These are phyloP conservation scores for Penicillium subrubescens DNA, from an alignment of 495 filamentous ascomycete genomes.

Conservation along the genomic window DNA sequence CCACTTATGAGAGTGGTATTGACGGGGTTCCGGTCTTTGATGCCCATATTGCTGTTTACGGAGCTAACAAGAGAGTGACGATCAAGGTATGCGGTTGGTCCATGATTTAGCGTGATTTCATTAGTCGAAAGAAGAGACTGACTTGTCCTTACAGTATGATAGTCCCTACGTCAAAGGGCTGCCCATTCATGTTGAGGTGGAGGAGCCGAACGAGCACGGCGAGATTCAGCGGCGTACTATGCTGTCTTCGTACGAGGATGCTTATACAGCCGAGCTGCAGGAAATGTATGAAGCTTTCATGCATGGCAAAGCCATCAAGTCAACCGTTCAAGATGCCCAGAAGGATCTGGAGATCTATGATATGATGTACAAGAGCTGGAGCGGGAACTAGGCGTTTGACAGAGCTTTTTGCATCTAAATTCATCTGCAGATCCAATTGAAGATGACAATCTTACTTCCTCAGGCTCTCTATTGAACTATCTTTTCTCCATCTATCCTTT, in stretches of 20 bases:
- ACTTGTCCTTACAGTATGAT: constrained; percentile 42
- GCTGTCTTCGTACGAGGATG: constrained; percentile 48
- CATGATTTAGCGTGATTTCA: neutral
- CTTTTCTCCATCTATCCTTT: neutral
- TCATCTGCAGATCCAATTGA: neutral
- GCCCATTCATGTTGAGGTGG: constrained; percentile 45
- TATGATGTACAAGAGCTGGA: constrained; percentile 24
- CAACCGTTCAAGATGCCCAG: constrained; percentile 44
- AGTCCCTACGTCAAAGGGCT: constrained; percentile 57
- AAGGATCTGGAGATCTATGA: constrained; percentile 47
- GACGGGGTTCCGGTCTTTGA: constrained; percentile 41
- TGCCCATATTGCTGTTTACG: constrained; percentile 50
- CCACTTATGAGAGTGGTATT: constrained; percentile 27
- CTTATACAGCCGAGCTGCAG: constrained; percentile 51
- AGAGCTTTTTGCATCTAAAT: neutral
- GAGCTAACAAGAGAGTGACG: constrained; percentile 36
- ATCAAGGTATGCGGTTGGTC: constrained; percentile 4
- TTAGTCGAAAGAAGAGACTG: neutral
- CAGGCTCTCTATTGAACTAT: neutral
- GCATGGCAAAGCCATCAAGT: constrained; percentile 46
- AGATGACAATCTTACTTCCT: neutral
- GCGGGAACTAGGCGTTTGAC: neutral
- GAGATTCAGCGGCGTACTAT: constrained; percentile 33
- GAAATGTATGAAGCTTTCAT: constrained; percentile 43
- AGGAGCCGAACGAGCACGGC: constrained; percentile 40